A percentile compares a stretch with the other conserved stretches of the same genome.
phyloP scores from a whole-genome alignment of 2,329 filamentous ascomycete genomes.

The Hymenoscyphus infarciens region DNA sequence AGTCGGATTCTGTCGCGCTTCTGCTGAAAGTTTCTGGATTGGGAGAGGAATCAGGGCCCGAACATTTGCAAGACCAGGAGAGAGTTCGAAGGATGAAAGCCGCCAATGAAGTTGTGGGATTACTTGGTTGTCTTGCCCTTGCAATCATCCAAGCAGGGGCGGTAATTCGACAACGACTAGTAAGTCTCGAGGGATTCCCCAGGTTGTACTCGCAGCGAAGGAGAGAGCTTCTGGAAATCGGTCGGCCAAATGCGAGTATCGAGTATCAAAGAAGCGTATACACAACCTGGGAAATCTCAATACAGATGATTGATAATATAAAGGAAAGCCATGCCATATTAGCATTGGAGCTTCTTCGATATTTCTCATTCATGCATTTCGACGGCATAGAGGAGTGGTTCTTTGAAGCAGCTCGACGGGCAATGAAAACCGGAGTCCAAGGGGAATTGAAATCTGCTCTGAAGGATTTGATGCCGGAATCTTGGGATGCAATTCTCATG shows the following conservation, averaged over 20 bases:
- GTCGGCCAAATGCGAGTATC: not conserved
- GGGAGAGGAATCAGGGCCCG: not conserved
- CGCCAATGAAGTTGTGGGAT: constrained; percentile 22
- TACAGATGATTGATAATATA: constrained; percentile 16
- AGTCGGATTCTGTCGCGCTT: constrained; percentile 29
- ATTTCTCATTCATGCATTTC: constrained; percentile 25
- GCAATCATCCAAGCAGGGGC: constrained; percentile 33
- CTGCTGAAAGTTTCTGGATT: constrained; percentile 25
- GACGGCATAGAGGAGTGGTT: not conserved
- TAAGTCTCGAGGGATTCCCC: constrained; percentile 17
- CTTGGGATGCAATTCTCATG: constrained; percentile 17
- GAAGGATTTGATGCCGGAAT: constrained; percentile 12
- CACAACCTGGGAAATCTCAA: constrained; percentile 24
- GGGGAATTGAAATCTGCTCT: not conserved
- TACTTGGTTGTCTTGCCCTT: constrained; percentile 31
- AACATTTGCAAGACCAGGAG: not conserved
- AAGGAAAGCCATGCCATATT: constrained; percentile 3
- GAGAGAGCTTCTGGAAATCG: constrained; percentile 15
- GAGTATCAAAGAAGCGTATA: constrained; percentile 19
- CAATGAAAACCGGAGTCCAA: no score
- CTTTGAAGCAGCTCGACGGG: no score
- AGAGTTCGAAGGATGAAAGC: not conserved
- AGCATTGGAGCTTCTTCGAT: constrained; percentile 17
- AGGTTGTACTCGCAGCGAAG: constrained; percentile 15
- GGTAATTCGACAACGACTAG: constrained; percentile 19